Percentiles rank a stretch among this genome's conserved stretches.
Evolutionary conservation across 2,329 filamentous ascomycete species (phyloP).

Genomic region (Nannizziopsis barbatae): DNA sequence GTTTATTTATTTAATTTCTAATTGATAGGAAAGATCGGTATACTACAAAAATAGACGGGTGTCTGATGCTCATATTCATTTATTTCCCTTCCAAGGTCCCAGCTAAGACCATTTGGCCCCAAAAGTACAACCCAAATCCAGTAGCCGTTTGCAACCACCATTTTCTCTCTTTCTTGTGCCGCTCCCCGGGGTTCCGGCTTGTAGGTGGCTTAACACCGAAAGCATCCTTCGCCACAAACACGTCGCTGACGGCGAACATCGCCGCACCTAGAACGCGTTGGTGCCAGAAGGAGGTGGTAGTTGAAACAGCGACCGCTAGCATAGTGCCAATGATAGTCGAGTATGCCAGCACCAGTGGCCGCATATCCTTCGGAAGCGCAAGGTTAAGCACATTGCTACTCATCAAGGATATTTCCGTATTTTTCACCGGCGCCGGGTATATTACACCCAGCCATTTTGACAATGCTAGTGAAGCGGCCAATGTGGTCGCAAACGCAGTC

Average conservation of each 20-base stretch:
- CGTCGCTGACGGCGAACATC: conserved; percentile 25
- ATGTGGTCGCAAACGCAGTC: conserved; percentile 14
- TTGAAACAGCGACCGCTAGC: conserved; percentile 21
- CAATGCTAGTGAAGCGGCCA: conserved; percentile 17
- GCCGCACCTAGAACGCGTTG: conserved; percentile 21
- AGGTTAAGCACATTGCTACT: conserved; percentile 20
- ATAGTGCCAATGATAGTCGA: conserved; percentile 22
- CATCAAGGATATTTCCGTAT: background rate
- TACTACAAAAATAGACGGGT: background rate
- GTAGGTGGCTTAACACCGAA: conserved; percentile 16
- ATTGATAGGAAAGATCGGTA: background rate
- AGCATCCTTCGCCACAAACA: conserved; percentile 25
- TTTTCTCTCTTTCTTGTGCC: conserved; percentile 7
- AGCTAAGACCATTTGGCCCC: conserved; percentile 23
- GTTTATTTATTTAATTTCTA: no score
- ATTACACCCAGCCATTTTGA: conserved; percentile 22
- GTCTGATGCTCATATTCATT: background rate
- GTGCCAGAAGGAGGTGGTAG: conserved; percentile 14
- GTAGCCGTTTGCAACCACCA: conserved; percentile 15
- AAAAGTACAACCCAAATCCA: conserved; percentile 23
- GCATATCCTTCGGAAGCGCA: conserved; percentile 20
- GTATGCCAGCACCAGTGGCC: conserved; percentile 19
- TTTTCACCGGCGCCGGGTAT: conserved; percentile 16
- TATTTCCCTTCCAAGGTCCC: conserved; percentile 11
- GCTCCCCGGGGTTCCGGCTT: background rate